Evolutionary conservation across 495 filamentous ascomycete genomes (phyloP).

Genomic region (Tuber aestivum): DNA sequence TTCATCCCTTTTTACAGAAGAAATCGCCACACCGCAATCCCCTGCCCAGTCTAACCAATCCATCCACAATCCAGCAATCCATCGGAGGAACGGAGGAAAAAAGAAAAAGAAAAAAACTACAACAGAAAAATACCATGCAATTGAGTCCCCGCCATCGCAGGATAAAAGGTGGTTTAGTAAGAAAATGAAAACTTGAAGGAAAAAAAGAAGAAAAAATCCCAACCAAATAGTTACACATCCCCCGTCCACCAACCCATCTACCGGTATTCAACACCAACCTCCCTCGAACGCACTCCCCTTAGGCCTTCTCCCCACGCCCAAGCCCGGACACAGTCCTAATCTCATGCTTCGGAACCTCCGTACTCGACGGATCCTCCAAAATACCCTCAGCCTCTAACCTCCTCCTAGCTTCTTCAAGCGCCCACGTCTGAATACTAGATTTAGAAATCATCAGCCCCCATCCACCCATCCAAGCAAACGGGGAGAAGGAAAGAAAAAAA

Average conservation of each 20-base stretch:
- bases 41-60: background rate
- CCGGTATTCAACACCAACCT: background rate
- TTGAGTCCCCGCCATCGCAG: background rate
- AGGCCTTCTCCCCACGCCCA: background rate
- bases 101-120: background rate
- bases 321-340: conserved; percentile 1
- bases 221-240: background rate
- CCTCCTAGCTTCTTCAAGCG: conserved; percentile 88
- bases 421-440: conserved; percentile 97
- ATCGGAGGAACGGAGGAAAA: background rate
- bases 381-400: conserved; percentile 93
- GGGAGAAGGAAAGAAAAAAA: conserved; percentile 40
- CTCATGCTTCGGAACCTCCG: background rate
- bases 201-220: background rate
- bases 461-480: background rate
- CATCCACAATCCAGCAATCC: background rate
- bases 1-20: background rate
- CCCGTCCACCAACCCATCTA: background rate
- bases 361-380: conserved; percentile 39
- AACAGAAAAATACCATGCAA: background rate
- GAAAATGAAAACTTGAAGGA: background rate
- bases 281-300: background rate
- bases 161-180: background rate
- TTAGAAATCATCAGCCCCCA: conserved; percentile 21
- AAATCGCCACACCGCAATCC: background rate